Evolutionary conservation across 2,329 filamentous ascomycete genomes (phyloP), one percentile per base, ranked within the genome.

Genomic region (Chalara sp.): DNA sequence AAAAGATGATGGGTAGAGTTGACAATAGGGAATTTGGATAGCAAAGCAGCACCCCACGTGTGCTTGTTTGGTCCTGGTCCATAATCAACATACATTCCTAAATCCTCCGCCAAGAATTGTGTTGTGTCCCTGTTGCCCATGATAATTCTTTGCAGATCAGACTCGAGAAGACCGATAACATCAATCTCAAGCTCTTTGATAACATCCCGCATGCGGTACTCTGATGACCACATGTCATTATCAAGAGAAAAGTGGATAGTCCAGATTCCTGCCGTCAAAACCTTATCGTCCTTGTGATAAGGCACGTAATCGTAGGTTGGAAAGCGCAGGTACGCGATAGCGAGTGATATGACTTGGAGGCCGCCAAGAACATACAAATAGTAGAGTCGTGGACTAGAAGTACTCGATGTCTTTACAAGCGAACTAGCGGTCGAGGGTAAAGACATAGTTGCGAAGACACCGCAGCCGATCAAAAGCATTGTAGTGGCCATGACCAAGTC

Each of bases 51-150:
- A 47, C 93, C 93, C 93, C 93, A 99, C 0, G 93, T 99, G 72
- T 99, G 93, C 73, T 97, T 99, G 78, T 99, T 96, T 6, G 93
- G 93, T 2, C 93, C 93, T 32, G 93, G 93, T 50, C 93, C 93
- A 63, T 90, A 96, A 72, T 99, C 93, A 46, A 95, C 91, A 65
- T 96, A 99, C 93, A 99, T 99, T 61, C 93, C 93, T 8, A 99
- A 79, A 59, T 99, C 91, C 67, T 97, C 92, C 21, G 93, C 91
- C 6, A 99, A 79, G 70, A 89, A 95, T 66, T 97, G 93, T 1
- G 93, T 96, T 6, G 89, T 87, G 67, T 99, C 93, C 58, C 93
- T 87, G 72, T 97, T 99, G 63, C 93, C 93, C 93, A 97, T 99
- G 74, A 99, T 99, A 71, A 99, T 96, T 60, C 92, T 88, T 72